Evolutionary conservation across 441 rosid species (phyloP).

Genomic region (California macrophylla): DNA sequence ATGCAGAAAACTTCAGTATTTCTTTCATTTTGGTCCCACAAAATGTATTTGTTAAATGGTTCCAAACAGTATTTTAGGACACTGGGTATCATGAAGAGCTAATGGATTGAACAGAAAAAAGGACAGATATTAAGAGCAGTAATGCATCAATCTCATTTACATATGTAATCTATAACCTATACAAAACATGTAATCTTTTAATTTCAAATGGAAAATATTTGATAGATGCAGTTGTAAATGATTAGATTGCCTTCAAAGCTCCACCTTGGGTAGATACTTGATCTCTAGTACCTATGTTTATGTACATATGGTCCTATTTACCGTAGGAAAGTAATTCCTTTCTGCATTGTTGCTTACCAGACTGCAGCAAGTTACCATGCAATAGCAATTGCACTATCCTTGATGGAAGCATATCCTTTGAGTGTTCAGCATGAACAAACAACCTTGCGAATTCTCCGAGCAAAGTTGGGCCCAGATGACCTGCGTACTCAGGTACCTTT

Average conservation of each 20-base stretch:
- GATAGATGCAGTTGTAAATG: neutral
- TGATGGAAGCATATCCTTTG: slow-evolving; percentile 65
- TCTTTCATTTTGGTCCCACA: neutral
- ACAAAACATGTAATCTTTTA: neutral
- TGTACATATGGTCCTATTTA: no score
- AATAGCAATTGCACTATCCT: slow-evolving; percentile 74
- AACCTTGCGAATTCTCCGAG: slow-evolving; percentile 66
- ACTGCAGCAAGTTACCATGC: slow-evolving; percentile 87
- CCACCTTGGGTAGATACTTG: no score
- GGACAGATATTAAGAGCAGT: neutral
- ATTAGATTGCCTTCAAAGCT: neutral
- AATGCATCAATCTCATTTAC: neutral
- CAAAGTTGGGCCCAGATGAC: slow-evolving; percentile 69
- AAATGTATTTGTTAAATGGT: neutral
- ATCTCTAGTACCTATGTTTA: no score
- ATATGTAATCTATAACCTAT: neutral
- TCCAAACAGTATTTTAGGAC: neutral
- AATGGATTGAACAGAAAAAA: neutral
- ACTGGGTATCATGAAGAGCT: neutral
- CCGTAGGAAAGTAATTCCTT: neutral
- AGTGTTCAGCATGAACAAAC: slow-evolving; percentile 84
- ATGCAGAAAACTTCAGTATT: neutral
- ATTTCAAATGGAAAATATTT: neutral
- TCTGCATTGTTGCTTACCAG: slow-evolving; percentile 22
- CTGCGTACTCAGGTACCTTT: slow-evolving; percentile 55